Evolutionary conservation across 2,329 filamentous ascomycete species (phyloP).

Genomic region (Alternaria arbusti): DNA sequence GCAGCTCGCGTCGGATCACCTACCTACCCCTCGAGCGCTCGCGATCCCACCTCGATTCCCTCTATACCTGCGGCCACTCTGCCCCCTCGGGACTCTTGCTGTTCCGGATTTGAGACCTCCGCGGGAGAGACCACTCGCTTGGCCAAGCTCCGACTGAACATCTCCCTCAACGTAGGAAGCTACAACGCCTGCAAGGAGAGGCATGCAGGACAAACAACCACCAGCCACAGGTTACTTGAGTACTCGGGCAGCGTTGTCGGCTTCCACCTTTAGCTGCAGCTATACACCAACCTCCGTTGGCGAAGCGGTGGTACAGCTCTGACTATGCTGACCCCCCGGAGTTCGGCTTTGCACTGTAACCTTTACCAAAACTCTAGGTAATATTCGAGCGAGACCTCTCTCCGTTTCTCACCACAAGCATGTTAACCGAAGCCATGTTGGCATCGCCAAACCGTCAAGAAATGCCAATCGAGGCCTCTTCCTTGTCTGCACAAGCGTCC

Average conservation of each 20-base stretch:
- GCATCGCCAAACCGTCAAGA: neutral
- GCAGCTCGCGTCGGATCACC: neutral
- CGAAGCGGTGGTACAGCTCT: neutral
- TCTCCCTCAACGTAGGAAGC: neutral
- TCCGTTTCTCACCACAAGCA: neutral
- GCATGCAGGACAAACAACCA: neutral
- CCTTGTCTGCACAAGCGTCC: neutral
- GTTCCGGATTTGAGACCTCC: neutral
- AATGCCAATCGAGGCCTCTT: neutral
- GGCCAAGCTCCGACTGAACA: neutral
- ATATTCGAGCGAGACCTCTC: neutral
- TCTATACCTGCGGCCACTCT: neutral
- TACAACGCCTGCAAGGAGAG: neutral
- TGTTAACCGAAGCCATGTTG: neutral
- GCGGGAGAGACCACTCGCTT: neutral
- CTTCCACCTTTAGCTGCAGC: neutral
- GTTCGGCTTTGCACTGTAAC: neutral
- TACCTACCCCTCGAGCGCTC: neutral
- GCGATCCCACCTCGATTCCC: neutral
- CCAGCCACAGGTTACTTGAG: neutral
- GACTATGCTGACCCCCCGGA: neutral
- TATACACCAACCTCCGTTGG: neutral
- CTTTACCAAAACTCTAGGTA: neutral
- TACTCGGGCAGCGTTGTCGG: neutral
- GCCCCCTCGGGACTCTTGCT: neutral